A percentile compares a stretch with the other conserved stretches of the same genome.
These are phyloP conservation scores for Monosporascus sp. DNA, from an alignment of 2,329 filamentous ascomycete genomes.

Conservation along the genomic window DNA sequence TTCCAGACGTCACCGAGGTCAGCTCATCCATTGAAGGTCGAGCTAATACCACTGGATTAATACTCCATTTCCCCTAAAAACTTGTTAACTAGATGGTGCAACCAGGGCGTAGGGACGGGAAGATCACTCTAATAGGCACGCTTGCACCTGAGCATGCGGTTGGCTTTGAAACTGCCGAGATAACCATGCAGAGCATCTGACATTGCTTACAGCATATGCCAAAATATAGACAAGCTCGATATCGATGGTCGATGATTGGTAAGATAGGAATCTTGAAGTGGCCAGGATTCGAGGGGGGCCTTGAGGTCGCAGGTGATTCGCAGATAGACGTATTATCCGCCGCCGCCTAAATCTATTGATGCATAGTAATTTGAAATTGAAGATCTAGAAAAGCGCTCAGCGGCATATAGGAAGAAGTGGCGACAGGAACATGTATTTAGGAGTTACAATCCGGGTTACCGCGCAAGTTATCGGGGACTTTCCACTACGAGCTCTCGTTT, in stretches of 20 bases:
- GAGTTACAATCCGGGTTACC: constrained; percentile 7
- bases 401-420: constrained; percentile 8
- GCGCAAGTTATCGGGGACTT: constrained; percentile 4
- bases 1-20: too few relatives aligned
- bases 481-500: constrained; percentile 6
- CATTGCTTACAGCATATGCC: not conserved
- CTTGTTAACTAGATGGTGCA: constrained; percentile 1
- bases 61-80: too few relatives aligned
- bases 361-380: constrained; percentile 11
- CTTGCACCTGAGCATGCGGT: not conserved
- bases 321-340: constrained; percentile 6
- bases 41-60: too few relatives aligned
- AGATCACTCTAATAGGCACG: not conserved
- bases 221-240: constrained; percentile 2
- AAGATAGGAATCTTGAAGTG: constrained; percentile 10
- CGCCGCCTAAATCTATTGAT: constrained; percentile 15
- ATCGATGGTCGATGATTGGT: constrained; percentile 9
- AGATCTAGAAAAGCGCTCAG: constrained; percentile 3
- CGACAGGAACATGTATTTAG: constrained; percentile 15
- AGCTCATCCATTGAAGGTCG: too few relatives aligned
- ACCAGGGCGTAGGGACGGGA: not conserved
- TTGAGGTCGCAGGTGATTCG: constrained; percentile 9
- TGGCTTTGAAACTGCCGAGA: constrained; percentile 7
- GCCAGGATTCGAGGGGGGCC: constrained; percentile 6
- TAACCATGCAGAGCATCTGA: constrained; percentile 1